phyloP scores from a whole-genome alignment of 495 filamentous ascomycete genomes.

The Trichoderma gamsii region DNA sequence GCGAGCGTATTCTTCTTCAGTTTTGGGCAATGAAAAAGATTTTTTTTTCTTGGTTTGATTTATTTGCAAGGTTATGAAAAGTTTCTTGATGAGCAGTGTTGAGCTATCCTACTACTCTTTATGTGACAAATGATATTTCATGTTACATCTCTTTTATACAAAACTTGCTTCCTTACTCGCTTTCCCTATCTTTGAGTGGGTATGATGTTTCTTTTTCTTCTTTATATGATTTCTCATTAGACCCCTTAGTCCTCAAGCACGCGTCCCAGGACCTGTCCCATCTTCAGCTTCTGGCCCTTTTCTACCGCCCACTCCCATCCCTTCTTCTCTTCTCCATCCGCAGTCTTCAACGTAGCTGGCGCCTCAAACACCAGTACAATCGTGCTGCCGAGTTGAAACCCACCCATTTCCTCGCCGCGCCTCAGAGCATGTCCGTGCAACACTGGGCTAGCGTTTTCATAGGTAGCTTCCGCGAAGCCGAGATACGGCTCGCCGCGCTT shows the following conservation, averaged over 20 bases:
- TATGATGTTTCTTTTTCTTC: background rate
- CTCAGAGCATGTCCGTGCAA: slow-evolving; percentile 77
- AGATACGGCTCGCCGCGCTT: slow-evolving; percentile 71
- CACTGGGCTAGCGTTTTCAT: slow-evolving; percentile 66
- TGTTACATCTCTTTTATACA: background rate
- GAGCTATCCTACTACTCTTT: too few relatives aligned
- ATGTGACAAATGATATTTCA: background rate
- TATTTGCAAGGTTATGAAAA: background rate
- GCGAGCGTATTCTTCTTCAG: background rate
- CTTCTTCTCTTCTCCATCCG: slow-evolving; percentile 55
- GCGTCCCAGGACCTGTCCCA: slow-evolving; percentile 78
- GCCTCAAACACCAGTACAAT: slow-evolving; percentile 97
- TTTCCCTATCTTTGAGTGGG: too few relatives aligned
- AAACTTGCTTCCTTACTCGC: background rate
- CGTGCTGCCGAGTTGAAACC: slow-evolving; percentile 92
- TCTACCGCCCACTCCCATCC: slow-evolving; percentile 80
- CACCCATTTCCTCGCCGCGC: slow-evolving; percentile 94
- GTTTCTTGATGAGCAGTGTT: too few relatives aligned
- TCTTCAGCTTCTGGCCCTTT: slow-evolving; percentile 80
- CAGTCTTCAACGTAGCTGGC: slow-evolving; percentile 59
- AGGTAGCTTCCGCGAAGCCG: slow-evolving; percentile 87
- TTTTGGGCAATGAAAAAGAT: background rate
- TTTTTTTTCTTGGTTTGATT: background rate
- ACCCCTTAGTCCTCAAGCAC: slow-evolving; percentile 23
- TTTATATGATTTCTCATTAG: background rate